These are phyloP conservation scores for Ophiostoma novo-ulmi DNA, from an alignment of 2,329 filamentous ascomycete species.

Conservation along the genomic window DNA sequence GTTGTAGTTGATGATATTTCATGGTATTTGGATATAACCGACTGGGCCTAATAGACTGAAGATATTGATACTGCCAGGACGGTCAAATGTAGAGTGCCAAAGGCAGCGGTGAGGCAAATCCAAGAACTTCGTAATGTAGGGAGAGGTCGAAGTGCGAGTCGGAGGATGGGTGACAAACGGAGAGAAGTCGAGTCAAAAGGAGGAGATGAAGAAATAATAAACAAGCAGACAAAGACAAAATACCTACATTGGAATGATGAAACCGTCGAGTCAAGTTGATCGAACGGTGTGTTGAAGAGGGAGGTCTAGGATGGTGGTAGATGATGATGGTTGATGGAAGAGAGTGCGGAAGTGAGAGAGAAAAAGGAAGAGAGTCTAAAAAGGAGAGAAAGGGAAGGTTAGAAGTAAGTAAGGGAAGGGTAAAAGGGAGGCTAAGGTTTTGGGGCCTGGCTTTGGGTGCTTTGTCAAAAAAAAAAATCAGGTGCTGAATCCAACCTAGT, in stretches of 20 bases:
- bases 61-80: not conserved
- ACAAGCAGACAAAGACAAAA: not conserved
- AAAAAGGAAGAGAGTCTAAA: constrained; percentile 21
- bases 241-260: constrained; percentile 17
- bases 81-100: not conserved
- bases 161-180: not conserved
- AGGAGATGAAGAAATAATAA: not conserved
- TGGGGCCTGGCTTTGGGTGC: constrained; percentile 10
- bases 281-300: constrained; percentile 10
- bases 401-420: constrained; percentile 13
- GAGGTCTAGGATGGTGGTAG: not conserved
- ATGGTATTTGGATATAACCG: not conserved
- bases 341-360: constrained; percentile 17
- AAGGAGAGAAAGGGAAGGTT: constrained; percentile 16
- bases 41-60: not conserved
- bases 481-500: constrained; percentile 22
- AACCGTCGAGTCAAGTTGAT: not conserved
- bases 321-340: constrained; percentile 8
- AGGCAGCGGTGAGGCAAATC: not conserved
- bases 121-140: not conserved
- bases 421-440: not conserved
- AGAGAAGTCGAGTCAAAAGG: not conserved
- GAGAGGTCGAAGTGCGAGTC: not conserved
- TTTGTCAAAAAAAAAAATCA: constrained; percentile 17
- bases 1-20: not conserved